Conservation (phyloP, 805 yeast genomes). For the Wickerhamiella qilinensis region DNA sequence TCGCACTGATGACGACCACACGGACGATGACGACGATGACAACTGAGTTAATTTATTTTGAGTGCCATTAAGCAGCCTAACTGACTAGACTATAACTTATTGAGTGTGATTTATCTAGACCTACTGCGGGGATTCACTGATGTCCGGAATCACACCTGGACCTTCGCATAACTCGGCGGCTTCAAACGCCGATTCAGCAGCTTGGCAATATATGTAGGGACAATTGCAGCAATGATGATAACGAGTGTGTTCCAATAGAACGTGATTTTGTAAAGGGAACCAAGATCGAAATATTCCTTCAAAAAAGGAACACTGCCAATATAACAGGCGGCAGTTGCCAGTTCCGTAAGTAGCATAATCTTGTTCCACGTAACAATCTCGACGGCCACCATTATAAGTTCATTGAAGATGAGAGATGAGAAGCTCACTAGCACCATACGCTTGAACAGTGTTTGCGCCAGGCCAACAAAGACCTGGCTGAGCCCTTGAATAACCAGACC, state of each 20-base stretch:
- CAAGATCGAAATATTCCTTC: constrained; percentile 69
- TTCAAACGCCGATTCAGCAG: constrained; percentile 56
- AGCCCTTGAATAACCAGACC: constrained; percentile 74
- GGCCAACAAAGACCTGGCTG: constrained; percentile 60
- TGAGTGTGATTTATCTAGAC: too few species aligned
- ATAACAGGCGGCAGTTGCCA: constrained; percentile 51
- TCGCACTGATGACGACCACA: constrained; percentile 13
- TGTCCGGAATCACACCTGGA: constrained; percentile 42
- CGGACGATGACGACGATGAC: constrained; percentile 20
- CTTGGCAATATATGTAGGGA: constrained; percentile 84
- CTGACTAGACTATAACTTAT: too few species aligned
- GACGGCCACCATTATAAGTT: constrained; percentile 81
- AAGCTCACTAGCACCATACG: constrained; percentile 78
- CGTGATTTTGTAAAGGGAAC: constrained; percentile 36
- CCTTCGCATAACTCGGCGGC: constrained; percentile 96
- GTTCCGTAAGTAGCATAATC: constrained; percentile 55
- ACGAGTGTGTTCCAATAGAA: constrained; percentile 57
- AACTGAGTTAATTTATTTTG: background rate
- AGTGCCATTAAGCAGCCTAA: too few species aligned
- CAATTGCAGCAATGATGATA: constrained; percentile 50
- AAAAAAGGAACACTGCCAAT: constrained; percentile 69
- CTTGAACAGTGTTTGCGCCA: constrained; percentile 36
- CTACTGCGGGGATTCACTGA: background rate
- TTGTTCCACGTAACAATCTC: constrained; percentile 87
- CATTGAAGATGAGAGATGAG: constrained; percentile 65